A percentile compares a stretch with the other conserved stretches of the same genome.
These are phyloP conservation scores for Candida chauliodis DNA, from an alignment of 805 yeast species.

Conservation along the genomic window DNA sequence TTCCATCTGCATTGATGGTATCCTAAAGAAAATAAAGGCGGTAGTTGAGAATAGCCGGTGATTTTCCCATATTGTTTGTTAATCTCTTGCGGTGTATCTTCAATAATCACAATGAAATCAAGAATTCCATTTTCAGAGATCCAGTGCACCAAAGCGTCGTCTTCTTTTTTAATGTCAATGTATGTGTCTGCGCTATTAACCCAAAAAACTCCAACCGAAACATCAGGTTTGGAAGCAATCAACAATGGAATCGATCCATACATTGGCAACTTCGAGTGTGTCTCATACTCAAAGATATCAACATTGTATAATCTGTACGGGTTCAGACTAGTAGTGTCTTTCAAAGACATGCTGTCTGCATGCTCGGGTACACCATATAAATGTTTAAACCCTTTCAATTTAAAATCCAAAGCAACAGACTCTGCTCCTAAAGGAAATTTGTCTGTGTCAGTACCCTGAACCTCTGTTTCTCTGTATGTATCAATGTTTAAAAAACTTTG, in stretches of 20 bases:
- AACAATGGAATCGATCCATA: conserved; percentile 92
- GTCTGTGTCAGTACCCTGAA: conserved; percentile 65
- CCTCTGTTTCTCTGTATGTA: conserved; percentile 52
- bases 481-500: conserved; percentile 74
- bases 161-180: conserved; percentile 56
- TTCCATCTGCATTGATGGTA: conserved; percentile 99
- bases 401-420: conserved; percentile 75
- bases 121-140: conserved; percentile 85
- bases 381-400: conserved; percentile 54
- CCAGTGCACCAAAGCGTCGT: conserved; percentile 68
- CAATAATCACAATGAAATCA: conserved; percentile 70
- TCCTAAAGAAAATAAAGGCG: conserved; percentile 76
- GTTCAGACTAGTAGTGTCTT: conserved; percentile 57
- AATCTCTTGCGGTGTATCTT: conserved; percentile 52
- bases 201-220: conserved; percentile 84
- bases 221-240: conserved; percentile 57
- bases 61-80: conserved; percentile 59
- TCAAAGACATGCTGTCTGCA: conserved; percentile 72
- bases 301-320: conserved; percentile 91
- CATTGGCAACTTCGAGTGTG: conserved; percentile 82
- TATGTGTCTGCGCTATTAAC: conserved; percentile 90
- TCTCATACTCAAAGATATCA: conserved; percentile 91
- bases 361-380: conserved; percentile 98
- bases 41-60: conserved; percentile 72
- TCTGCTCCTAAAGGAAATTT: conserved; percentile 82